Evolutionary conservation across 179 eudicot species (phyloP), one percentile per base, ranked within the genome.

Genomic region (Nepenthes alata): DNA sequence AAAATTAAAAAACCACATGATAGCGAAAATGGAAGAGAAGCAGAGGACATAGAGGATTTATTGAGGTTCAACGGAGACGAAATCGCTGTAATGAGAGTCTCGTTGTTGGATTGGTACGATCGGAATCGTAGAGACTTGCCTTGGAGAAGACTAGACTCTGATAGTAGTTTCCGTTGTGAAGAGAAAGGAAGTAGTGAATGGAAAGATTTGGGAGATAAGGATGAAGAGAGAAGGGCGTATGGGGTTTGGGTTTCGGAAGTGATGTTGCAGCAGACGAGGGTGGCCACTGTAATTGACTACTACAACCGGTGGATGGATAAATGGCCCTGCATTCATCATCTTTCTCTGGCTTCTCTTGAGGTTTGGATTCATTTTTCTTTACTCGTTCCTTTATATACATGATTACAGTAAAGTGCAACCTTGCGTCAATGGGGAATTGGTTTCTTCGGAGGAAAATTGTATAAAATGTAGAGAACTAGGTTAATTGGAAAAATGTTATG

Each of bases 171-270:
- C 13, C 13, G n/a, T 1, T 2, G 2, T 6, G 55, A 52, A n/a
- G 55, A 16, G 5, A 5, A n/a, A 52, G 16, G 55, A 52, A 25
- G 25, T 25, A 25, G 25, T 25, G 25, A 25, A 25, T 0, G 25
- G 25, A 25, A 5, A 13, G 66, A 51, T 4, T 44, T 4, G 6
- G 59, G 45, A n/a, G 81, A 65, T 54, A 72, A 55, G 16, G 89
- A 62, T 14, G 72, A 68, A 25, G 91, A 83, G 61, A 78, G 55
- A 59, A 80, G 72, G 75, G 97, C 91, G 34, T 91, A 91, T 70
- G 97, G 86, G 2, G 88, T 91, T 15, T 91, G 96, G 97, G 95
- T 91, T 66, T 91, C 97, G n/a, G 97, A 91, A 64, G 81, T 91
- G 11, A 91, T 91, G 96, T 73, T 91, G 63, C 97, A 88, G 78